Evolutionary conservation across 1,139 yeast species (phyloP).

Genomic region (Kurtzmaniella quercitrusa): DNA sequence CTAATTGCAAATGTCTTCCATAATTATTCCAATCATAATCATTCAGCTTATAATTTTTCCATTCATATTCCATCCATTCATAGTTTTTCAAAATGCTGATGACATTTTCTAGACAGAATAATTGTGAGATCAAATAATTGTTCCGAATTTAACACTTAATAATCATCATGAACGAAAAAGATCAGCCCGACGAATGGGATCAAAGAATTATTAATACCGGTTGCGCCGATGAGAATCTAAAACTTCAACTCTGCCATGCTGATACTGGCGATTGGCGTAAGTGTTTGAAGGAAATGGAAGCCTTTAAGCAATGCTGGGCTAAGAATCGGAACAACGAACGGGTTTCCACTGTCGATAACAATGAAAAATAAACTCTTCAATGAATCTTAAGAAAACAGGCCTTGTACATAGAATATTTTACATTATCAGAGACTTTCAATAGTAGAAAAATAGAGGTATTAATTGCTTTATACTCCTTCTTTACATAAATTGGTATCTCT

Average conservation of each 20-base stretch:
- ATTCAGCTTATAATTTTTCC: too few species aligned
- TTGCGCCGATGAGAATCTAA: constrained; percentile 65
- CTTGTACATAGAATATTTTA: constrained; percentile 1
- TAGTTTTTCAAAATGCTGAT: too few species aligned
- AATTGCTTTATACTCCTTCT: too few species aligned
- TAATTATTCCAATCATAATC: too few species aligned
- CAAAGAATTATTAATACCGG: constrained; percentile 70
- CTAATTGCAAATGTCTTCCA: not conserved
- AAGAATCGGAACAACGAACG: constrained; percentile 53
- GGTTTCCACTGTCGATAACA: constrained; percentile 45
- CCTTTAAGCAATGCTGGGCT: constrained; percentile 67
- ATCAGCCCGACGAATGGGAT: constrained; percentile 74
- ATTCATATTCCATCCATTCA: too few species aligned
- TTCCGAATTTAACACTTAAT: too few species aligned
- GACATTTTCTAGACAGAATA: too few species aligned
- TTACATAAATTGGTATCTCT: too few species aligned
- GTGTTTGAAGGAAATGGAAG: constrained; percentile 64
- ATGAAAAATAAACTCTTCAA: constrained; percentile 9
- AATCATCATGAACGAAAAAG: constrained; percentile 25
- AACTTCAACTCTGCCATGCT: constrained; percentile 70
- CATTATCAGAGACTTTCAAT: not conserved
- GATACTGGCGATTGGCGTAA: constrained; percentile 79
- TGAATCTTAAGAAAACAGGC: not conserved
- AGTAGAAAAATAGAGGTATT: too few species aligned
- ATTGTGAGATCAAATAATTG: too few species aligned